Evolutionary conservation across 345 rosid genomes (phyloP), one percentile per base, ranked within the genome.

Genomic region (Lepidium didymum): DNA sequence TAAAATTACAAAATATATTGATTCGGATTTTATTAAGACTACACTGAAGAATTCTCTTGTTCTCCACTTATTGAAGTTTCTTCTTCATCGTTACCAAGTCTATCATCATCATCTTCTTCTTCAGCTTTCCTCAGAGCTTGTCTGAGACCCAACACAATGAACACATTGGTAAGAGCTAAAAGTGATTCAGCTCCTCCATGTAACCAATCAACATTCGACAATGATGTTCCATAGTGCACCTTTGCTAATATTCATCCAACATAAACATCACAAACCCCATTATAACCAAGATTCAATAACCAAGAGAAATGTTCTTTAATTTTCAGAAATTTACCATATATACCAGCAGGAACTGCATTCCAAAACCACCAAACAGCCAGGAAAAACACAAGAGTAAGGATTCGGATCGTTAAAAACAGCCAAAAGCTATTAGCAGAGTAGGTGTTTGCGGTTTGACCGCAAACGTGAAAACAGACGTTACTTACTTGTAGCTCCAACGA

Each of bases 181-280:
- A 91, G 91, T 7, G 92, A 89, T 67, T 94, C 96, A 42, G 92
- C 97, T 29, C 92, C 91, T 67, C 99, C 99, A 34, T 94, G 99
- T 67, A 94, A 75, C 95, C 91, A 88, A 74, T 94, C 96, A 79
- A 94, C 95, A 76, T 94, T 89, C 14, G 93, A 83, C 68, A 94
- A 83, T 50, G 97, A 90, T 67, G 92, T 88, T 51, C 95, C 96
- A 67, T 83, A 89, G 19, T 81, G 82, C 83, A 89, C 88, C 80
- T 94, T 91, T 21, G 62, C 62, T 57, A 25, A 12, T 37, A 7
- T 37, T 8, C 38, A 41, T 45, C 25, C 8, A 16, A 10, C 44
- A 57, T 11, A 10, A 21, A 11, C 9, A 11, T 25, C 36, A 51
- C 7, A 51, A 50, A 4, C 54, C 10, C 41, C 33, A 29, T 15